phyloP scores from a whole-genome alignment of 768 basidiomycete species.

The Pleurotus platypus region DNA sequence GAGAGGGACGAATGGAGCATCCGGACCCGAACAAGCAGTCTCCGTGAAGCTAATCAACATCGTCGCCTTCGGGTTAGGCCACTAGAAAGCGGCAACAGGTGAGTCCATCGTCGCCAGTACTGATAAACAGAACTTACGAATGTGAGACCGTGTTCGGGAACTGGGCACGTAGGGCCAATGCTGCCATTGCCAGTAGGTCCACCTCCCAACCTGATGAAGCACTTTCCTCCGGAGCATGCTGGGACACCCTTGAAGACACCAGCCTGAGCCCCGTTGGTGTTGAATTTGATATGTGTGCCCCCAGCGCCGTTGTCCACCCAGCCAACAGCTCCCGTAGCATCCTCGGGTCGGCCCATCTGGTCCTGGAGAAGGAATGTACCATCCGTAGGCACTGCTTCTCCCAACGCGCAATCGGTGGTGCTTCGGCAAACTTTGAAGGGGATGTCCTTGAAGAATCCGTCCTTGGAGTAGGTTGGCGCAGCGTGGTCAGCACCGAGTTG shows the following conservation, averaged over 20 bases:
- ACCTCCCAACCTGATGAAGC: background rate
- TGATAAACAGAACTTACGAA: background rate
- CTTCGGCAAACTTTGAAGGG: background rate
- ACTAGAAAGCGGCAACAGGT: background rate
- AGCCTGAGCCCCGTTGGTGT: background rate
- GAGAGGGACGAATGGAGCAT: background rate
- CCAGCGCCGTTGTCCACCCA: background rate
- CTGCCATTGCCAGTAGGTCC: background rate
- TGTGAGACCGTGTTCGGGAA: background rate
- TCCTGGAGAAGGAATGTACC: background rate
- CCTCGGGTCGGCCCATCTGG: background rate
- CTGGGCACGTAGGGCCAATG: background rate
- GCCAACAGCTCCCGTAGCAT: background rate
- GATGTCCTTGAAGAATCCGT: background rate
- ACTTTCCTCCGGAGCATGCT: background rate
- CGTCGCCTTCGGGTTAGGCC: background rate
- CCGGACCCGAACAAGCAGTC: background rate
- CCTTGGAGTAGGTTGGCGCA: background rate
- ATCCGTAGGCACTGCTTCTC: background rate
- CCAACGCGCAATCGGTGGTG: background rate
- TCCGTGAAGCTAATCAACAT: constrained; percentile 1
- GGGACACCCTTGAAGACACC: background rate
- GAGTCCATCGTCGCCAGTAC: background rate
- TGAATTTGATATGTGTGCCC: constrained; percentile 1
- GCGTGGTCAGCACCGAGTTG: constrained; percentile 1